Evolutionary conservation across 1,284 basidiomycete genomes (phyloP).

Genomic region (Ceratorhiza oryzae-sativae): DNA sequence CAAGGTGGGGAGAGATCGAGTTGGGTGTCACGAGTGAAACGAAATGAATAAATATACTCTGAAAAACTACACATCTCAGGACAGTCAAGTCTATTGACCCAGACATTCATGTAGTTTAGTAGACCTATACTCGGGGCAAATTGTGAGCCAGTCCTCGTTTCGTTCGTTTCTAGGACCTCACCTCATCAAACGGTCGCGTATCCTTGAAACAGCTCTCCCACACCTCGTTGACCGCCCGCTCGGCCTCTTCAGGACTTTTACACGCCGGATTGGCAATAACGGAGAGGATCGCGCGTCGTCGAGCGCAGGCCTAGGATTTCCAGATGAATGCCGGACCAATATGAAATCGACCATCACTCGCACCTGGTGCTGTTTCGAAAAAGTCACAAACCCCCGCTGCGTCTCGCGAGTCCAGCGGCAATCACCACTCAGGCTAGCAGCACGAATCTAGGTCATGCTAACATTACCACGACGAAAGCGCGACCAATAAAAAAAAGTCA

Average conservation of each 20-base stretch:
- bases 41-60: not conserved
- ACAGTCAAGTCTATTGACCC: not conserved
- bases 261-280: conserved; percentile 85
- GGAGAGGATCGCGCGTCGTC: conserved; percentile 83
- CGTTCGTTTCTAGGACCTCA: conserved; percentile 48
- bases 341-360: conserved; percentile 42
- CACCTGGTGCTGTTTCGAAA: conserved; percentile 96
- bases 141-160: not conserved
- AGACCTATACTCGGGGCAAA: not conserved
- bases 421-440: conserved; percentile 92
- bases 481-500: no score
- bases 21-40: not conserved
- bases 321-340: no score
- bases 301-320: conserved; percentile 84
- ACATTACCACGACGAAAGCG: no score
- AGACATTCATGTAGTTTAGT: not conserved
- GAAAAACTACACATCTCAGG: not conserved
- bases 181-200: conserved; percentile 97
- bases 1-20: not conserved
- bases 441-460: conserved; percentile 73
- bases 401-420: conserved; percentile 86
- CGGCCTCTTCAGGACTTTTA: conserved; percentile 76
- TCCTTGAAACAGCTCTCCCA: conserved; percentile 97
- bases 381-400: conserved; percentile 72
- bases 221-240: conserved; percentile 92